Evolutionary conservation across 1,284 basidiomycete species (phyloP), one percentile per base, ranked within the genome.

Genomic region (Puccinia polysora): DNA sequence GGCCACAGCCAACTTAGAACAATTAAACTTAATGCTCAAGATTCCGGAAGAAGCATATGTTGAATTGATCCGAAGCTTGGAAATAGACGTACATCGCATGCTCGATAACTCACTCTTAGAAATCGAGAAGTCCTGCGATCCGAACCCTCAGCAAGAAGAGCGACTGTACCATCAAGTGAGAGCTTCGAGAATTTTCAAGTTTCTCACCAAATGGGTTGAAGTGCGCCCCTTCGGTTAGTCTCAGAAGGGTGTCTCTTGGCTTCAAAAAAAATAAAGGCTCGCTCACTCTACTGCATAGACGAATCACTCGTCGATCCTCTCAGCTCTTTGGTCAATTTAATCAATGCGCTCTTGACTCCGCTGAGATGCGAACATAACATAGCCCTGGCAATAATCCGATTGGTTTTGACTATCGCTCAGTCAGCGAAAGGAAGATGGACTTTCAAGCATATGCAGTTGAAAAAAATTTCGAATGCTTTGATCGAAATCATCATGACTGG

Each of bases 61-160:
- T 30, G 36, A 40, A 34, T 23, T 62, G 38, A 43, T 62, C 8
- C 20, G n/a, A 40, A 18, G 43, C 59, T 62, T 62, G 40, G 15
- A 62, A 5, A 25, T 62, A 28, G 45, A n/a, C 20, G n/a, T 62
- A 4, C 12, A 6, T 40, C 18, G 20, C 36, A 25, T 62, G 36
- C 59, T 62, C 25, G 59, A 62, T 40, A 62, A 40, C 40, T 12
- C 43, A 14, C 43, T 62, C 10, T 40, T 62, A 6, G 59, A 62
- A 25, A 62, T 62, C 18, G 38, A 62, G 40, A 25, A 30, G n/a
- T 40, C 36, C 8, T 34, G 15, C 38, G 59, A 62, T 18, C 43
- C 36, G 8, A 62, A 15, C 23, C 25, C 10, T 32, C 10, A 23
- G 18, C 20, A 62, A 45, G 20, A 40, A 62, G 40, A 40, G 15